phyloP scores from a whole-genome alignment of 2,329 filamentous ascomycete species.

The Thelonectria olida region DNA sequence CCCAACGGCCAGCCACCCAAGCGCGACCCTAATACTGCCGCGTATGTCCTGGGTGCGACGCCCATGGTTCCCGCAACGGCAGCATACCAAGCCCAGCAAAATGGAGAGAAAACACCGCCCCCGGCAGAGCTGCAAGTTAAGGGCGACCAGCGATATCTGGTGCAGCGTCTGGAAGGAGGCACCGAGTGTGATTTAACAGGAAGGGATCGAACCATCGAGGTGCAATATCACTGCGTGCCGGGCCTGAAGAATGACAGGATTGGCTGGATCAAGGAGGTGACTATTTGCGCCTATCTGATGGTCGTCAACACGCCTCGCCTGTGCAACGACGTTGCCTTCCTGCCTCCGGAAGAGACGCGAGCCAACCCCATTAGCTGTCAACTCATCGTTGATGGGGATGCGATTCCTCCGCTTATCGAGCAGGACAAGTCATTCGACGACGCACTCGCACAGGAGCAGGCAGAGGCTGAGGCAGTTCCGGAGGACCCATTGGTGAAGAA shows the following conservation, averaged over 20 bases:
- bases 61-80: conserved; percentile 46
- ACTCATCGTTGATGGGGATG: conserved; percentile 66
- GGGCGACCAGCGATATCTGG: conserved; percentile 85
- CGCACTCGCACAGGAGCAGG: conserved; percentile 32
- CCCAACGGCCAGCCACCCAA: conserved; percentile 77
- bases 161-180: conserved; percentile 81
- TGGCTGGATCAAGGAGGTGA: conserved; percentile 91
- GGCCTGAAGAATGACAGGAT: conserved; percentile 79
- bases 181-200: conserved; percentile 89
- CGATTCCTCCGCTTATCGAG: conserved; percentile 51
- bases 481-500: conserved; percentile 45
- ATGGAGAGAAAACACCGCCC: conserved; percentile 42
- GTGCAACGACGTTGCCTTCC: conserved; percentile 87
- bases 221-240: conserved; percentile 83
- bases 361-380: conserved; percentile 82
- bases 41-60: conserved; percentile 78
- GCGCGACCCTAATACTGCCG: conserved; percentile 78
- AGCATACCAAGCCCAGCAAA: conserved; percentile 34
- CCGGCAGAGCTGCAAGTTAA: conserved; percentile 79
- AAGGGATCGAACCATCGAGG: conserved; percentile 82
- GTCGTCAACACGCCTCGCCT: conserved; percentile 88
- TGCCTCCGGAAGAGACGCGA: conserved; percentile 79
- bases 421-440: conserved; percentile 45
- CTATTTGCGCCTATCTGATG: conserved; percentile 93
- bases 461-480: conserved; percentile 18